Conservation (phyloP, 1,284 basidiomycete species). For the Ustilago nuda region DNA sequence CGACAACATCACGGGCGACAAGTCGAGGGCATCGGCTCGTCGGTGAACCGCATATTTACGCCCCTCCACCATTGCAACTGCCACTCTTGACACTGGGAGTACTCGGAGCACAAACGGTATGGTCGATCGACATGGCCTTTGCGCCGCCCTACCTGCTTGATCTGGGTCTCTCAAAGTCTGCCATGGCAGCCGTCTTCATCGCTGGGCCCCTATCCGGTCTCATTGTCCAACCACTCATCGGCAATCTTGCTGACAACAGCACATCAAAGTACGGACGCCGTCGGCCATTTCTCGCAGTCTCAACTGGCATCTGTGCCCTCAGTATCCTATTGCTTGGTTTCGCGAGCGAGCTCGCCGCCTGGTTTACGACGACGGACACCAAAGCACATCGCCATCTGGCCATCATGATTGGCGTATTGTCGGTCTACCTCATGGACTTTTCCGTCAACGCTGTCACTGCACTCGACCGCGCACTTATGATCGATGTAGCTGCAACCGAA, state of each 20-base stretch:
- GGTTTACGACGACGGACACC: conserved; percentile 21
- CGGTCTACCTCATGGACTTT: conserved; percentile 92
- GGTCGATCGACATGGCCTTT: conserved; percentile 67
- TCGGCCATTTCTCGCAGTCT: conserved; percentile 67
- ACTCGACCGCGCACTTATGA: conserved; percentile 82
- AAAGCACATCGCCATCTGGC: conserved; percentile 71
- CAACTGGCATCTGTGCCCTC: conserved; percentile 60
- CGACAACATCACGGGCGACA: not conserved
- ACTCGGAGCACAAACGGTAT: conserved; percentile 64
- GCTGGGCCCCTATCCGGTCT: conserved; percentile 65
- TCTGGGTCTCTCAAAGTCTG: conserved; percentile 59
- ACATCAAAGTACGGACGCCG: conserved; percentile 67
- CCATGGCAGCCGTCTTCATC: conserved; percentile 62
- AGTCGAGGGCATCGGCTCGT: conserved; percentile 22
- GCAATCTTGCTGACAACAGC: conserved; percentile 68
- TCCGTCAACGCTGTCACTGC: conserved; percentile 90
- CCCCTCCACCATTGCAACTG: conserved; percentile 34
- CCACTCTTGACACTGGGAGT: conserved; percentile 60
- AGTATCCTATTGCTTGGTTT: conserved; percentile 67
- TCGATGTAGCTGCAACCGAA: conserved; percentile 75
- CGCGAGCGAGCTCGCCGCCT: conserved; percentile 59
- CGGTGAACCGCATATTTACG: conserved; percentile 39
- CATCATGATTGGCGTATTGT: conserved; percentile 81
- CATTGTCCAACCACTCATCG: conserved; percentile 69
- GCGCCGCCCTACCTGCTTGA: conserved; percentile 63